Evolutionary conservation across 805 yeast species (phyloP).

Genomic region (Candida silvicultrix): DNA sequence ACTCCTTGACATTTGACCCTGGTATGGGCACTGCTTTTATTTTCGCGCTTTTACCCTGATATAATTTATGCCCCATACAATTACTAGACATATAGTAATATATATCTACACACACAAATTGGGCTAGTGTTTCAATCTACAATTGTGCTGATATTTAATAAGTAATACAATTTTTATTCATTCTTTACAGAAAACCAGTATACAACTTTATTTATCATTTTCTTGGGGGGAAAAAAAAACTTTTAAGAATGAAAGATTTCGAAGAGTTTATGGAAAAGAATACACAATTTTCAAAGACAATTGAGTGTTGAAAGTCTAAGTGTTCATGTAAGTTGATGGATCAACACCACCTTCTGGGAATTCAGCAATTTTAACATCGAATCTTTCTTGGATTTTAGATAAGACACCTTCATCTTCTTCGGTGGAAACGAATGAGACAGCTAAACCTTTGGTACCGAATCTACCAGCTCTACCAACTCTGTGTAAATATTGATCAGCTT

Average conservation of each 20-base stretch:
- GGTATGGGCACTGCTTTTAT: not conserved
- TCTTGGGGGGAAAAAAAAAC: too few species aligned
- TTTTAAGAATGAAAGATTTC: too few species aligned
- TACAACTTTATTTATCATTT: too few species aligned
- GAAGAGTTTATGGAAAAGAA: too few species aligned
- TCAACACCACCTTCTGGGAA: conserved; percentile 98
- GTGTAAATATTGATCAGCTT: conserved; percentile 97
- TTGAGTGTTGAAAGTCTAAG: conserved; percentile 32
- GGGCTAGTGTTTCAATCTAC: too few species aligned
- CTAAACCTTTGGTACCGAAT: conserved; percentile 98
- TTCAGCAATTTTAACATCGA: conserved; percentile 90
- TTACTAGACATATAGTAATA: too few species aligned
- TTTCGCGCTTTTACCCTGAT: not conserved
- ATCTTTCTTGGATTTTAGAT: conserved; percentile 91
- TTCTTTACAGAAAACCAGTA: too few species aligned
- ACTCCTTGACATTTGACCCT: not conserved
- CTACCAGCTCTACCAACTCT: conserved; percentile 99
- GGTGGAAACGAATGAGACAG: conserved; percentile 81
- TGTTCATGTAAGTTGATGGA: conserved; percentile 96
- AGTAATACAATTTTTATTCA: too few species aligned
- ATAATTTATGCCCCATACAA: too few species aligned
- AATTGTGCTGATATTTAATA: too few species aligned
- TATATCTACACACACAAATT: too few species aligned
- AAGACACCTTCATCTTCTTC: conserved; percentile 87
- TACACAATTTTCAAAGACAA: too few species aligned